Evolutionary conservation across 768 basidiomycete genomes (phyloP), one percentile per base, ranked within the genome.

Genomic region (Phaeolepiota aurea): DNA sequence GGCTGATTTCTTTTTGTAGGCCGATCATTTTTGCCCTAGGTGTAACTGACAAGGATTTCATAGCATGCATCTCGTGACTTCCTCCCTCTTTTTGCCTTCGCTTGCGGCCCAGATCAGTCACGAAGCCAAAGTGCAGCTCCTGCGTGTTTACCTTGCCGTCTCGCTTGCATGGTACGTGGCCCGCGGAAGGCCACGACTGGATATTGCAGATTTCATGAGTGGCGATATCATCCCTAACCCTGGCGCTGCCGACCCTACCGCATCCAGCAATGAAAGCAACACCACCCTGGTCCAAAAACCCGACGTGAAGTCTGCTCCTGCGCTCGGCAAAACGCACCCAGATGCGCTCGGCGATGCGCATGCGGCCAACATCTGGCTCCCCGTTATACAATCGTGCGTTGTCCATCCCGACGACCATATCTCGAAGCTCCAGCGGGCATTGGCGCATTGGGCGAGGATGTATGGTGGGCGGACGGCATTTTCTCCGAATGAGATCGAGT

Each of bases 51-150:
- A 11, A 19, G 38, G 11, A 28, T 3, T 35, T 21, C 20, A 28
- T 18, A 85, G 81, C 10, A 76, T 81, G 61, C 84, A 77, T 47
- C 58, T 79, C 2, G 70, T 84, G 28, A 87, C 83, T 0, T 82
- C 81, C 3, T 66, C 74, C 3, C 50, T 82, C 15, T 82, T 84
- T 63, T 51, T 82, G 20, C 65, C 76, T 0, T 71, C 79, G 1
- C 43, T 77, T 31, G 47, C 69, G 21, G 64, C 64, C 0, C 48
- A 48, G 21, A 55, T 76, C 38, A 54, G 64, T 3, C 65, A 65
- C 0, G 28, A 54, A 0, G 75, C 74, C 0, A 69, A 75, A 43
- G 63, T 60, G 3, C 56, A 72, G 12, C 62, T 86, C 12, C 65
- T 87, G n/a, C 73, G 72, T 5, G 61, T 69, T 1, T 82, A 81